phyloP scores from a whole-genome alignment of 352 stramenopile genomes.

The Phytopythium litorale region DNA sequence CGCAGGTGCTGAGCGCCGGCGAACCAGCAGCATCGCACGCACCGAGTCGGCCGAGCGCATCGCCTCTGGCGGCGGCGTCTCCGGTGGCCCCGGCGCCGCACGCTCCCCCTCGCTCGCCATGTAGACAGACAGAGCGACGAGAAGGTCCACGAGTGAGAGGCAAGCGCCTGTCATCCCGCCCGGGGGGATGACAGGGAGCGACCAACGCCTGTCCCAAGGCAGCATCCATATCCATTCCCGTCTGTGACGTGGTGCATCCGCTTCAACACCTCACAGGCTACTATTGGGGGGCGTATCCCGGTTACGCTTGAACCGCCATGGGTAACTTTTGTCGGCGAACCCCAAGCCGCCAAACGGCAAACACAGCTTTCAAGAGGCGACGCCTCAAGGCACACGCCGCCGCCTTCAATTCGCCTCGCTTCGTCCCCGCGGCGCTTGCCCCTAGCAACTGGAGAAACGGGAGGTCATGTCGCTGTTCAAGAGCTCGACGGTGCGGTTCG shows the following conservation, averaged over 20 bases:
- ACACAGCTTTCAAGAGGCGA: background rate
- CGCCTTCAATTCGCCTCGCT: background rate
- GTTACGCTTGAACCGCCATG: background rate
- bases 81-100: background rate
- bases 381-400: background rate
- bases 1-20: background rate
- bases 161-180: background rate
- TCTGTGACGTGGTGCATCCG: background rate
- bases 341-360: background rate
- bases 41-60: conserved; percentile 1
- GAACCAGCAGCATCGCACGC: conserved; percentile 2
- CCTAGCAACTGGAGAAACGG: background rate
- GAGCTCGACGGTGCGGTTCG: conserved; percentile 38
- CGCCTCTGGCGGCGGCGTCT: background rate
- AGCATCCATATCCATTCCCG: too few relatives aligned
- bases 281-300: background rate
- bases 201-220: background rate
- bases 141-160: background rate
- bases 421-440: background rate
- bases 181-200: background rate
- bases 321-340: background rate
- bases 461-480: conserved; percentile 75
- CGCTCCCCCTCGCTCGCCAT: background rate
- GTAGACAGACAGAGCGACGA: background rate
- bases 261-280: background rate